These are phyloP conservation scores for Oropetium thomaeum DNA, from an alignment of 176 grass and related monocot species.

Conservation along the genomic window DNA sequence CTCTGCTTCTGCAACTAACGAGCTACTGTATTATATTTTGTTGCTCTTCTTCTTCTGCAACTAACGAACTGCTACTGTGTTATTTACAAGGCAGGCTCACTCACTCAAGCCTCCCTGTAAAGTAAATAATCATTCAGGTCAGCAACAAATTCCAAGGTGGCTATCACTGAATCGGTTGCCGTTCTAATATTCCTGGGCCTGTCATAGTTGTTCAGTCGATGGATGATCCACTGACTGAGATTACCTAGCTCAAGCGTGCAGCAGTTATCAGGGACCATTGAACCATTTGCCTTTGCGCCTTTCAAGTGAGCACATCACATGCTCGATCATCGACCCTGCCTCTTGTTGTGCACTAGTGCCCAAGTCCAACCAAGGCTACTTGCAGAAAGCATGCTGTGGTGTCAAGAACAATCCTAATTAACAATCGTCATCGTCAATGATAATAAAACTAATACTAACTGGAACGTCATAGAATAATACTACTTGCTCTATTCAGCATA, in stretches of 20 bases:
- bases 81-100: no score
- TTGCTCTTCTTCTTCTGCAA: no score
- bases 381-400: no score
- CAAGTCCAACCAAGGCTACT: no score
- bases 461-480: neutral
- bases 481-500: no score
- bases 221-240: neutral
- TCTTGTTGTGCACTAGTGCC: no score
- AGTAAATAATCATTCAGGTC: neutral
- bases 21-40: no score
- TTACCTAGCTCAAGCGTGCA: neutral
- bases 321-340: no score
- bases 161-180: neutral
- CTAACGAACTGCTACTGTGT: no score
- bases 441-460: neutral
- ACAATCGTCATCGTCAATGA: neutral
- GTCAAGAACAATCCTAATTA: no score
- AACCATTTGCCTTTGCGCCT: conserved; percentile 30
- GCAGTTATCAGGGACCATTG: conserved; percentile 12
- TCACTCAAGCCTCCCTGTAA: neutral
- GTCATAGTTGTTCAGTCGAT: neutral
- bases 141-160: neutral
- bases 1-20: neutral
- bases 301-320: conserved; percentile 7
- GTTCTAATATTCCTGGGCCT: neutral